Percentiles rank a stretch among this genome's conserved stretches.
phyloP scores from a whole-genome alignment of 2,329 filamentous ascomycete species.

The Cladophialophora bantiana region DNA sequence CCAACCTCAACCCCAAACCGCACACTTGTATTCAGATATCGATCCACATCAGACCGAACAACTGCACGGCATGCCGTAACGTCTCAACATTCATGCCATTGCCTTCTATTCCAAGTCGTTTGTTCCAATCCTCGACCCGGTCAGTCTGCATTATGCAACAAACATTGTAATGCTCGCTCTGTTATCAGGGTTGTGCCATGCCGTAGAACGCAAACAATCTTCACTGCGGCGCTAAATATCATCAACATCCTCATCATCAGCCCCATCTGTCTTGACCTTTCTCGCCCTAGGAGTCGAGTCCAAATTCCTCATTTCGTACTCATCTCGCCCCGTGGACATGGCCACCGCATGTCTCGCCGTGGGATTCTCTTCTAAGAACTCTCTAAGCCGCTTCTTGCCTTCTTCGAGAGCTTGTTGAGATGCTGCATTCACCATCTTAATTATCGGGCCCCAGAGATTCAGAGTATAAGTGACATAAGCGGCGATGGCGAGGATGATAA shows the following conservation, averaged over 20 bases:
- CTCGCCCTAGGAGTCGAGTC: conserved; percentile 30
- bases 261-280: conserved; percentile 33
- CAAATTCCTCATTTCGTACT: conserved; percentile 64
- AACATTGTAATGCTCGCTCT: not conserved
- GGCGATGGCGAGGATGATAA: conserved; percentile 76
- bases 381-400: conserved; percentile 86
- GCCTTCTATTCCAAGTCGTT: not conserved
- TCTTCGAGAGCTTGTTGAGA: conserved; percentile 86
- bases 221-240: conserved; percentile 18
- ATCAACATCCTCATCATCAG: conserved; percentile 33
- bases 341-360: conserved; percentile 82
- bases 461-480: conserved; percentile 92
- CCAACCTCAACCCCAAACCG: too few species aligned
- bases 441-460: conserved; percentile 93
- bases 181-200: not conserved
- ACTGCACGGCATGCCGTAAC: not conserved
- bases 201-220: not conserved
- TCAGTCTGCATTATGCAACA: conserved; percentile 4
- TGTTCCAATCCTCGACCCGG: conserved; percentile 1
- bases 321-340: conserved; percentile 65
- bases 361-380: conserved; percentile 88
- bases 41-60: not conserved
- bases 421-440: conserved; percentile 93
- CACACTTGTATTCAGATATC: too few species aligned
- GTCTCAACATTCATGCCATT: not conserved